Conservation (phyloP, 345 rosid genomes). For the Dimocarpus longan region DNA sequence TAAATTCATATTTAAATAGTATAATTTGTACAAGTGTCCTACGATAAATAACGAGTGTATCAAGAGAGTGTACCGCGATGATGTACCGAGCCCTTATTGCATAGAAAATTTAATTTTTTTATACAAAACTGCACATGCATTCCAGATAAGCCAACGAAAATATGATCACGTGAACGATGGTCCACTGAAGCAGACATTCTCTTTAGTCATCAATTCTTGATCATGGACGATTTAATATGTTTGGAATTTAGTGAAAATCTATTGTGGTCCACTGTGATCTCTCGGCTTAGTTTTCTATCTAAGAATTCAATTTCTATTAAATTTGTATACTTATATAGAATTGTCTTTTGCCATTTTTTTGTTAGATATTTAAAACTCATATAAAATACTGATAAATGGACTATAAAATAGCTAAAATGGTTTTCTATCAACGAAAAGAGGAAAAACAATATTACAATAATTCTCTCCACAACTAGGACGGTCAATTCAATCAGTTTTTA, state of each 20-base stretch:
- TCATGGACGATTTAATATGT: not conserved
- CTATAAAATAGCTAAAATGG: too few species aligned
- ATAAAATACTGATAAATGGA: too few species aligned
- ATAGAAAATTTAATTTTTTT: too few species aligned
- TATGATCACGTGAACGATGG: slow-evolving; percentile 12
- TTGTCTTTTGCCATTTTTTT: not conserved
- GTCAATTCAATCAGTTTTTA: too few species aligned
- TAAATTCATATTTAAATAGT: not conserved
- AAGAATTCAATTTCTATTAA: not conserved
- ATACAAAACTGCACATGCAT: not conserved
- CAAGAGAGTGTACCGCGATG: too few species aligned
- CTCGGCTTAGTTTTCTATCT: not conserved
- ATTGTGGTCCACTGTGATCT: slow-evolving; percentile 10
- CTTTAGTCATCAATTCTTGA: not conserved
- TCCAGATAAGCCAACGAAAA: not conserved
- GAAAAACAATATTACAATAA: too few species aligned
- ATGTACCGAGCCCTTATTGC: too few species aligned
- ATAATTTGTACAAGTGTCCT: not conserved
- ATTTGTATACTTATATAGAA: too few species aligned
- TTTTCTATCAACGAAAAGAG: too few species aligned
- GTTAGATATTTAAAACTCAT: not conserved
- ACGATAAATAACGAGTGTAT: too few species aligned
- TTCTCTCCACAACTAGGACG: too few species aligned
- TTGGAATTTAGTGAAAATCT: not conserved
- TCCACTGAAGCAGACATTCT: slow-evolving; percentile 23